Conservation (phyloP, 2,329 filamentous ascomycete species). For the Alternaria sp. region DNA sequence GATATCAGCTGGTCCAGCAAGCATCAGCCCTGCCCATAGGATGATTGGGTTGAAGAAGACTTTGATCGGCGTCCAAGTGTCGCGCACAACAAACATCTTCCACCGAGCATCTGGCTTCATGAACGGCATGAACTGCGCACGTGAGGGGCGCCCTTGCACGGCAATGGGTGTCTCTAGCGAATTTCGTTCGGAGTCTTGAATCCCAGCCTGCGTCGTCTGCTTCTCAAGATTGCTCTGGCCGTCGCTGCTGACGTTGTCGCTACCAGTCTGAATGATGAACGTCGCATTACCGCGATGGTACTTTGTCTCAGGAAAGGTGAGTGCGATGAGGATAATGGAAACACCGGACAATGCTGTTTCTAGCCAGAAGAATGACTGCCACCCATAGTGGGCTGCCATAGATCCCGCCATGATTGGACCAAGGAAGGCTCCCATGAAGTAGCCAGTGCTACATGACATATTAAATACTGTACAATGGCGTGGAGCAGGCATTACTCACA, state of each 20-base stretch:
- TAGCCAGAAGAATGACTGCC: constrained; percentile 59
- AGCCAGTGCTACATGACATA: constrained; percentile 44
- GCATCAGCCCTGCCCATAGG: constrained; percentile 47
- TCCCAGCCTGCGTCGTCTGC: constrained; percentile 24
- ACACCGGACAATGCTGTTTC: constrained; percentile 52
- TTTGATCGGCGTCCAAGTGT: constrained; percentile 51
- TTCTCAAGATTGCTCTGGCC: constrained; percentile 38
- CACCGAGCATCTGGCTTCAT: constrained; percentile 51
- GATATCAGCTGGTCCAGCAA: constrained; percentile 50
- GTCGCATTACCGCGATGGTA: constrained; percentile 43
- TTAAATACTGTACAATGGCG: background rate
- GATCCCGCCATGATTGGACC: constrained; percentile 56
- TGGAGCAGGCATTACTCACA: constrained; percentile 29
- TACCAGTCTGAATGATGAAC: background rate
- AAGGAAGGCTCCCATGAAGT: constrained; percentile 55
- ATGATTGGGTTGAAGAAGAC: constrained; percentile 58
- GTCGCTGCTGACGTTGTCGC: background rate
- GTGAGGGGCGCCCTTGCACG: constrained; percentile 50
- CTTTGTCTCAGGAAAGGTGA: constrained; percentile 56
- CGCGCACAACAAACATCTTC: constrained; percentile 53
- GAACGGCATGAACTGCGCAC: constrained; percentile 50
- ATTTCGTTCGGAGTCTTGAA: constrained; percentile 35
- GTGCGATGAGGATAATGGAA: constrained; percentile 50
- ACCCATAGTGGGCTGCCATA: constrained; percentile 54
- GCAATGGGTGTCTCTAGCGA: constrained; percentile 25